Percentiles rank a stretch among this genome's conserved stretches.
Evolutionary conservation across 345 rosid species (phyloP).

Genomic region (Mangifera indica): DNA sequence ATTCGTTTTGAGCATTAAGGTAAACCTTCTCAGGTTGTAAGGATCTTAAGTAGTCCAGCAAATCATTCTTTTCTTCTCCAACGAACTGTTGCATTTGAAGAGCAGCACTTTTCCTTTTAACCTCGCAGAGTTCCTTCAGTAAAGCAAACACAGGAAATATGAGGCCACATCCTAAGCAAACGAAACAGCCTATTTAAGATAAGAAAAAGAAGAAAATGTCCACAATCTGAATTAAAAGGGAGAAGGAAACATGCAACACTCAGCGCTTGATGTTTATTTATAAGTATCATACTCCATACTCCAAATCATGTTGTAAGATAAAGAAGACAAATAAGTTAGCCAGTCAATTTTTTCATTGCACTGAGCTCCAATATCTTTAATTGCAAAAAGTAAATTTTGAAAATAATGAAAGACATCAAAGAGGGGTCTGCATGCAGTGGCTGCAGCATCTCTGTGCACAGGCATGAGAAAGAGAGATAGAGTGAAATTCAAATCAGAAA

Average conservation of each 20-base stretch:
- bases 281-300: background rate
- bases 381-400: background rate
- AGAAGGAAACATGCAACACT: background rate
- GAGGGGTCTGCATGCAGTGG: background rate
- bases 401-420: background rate
- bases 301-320: background rate
- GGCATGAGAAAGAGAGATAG: background rate
- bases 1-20: constrained; percentile 8
- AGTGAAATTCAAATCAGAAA: background rate
- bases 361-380: background rate
- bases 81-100: constrained; percentile 99
- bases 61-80: constrained; percentile 96
- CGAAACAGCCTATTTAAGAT: background rate
- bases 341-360: background rate
- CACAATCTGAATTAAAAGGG: background rate
- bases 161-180: constrained; percentile 14
- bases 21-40: constrained; percentile 91
- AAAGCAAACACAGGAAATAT: constrained; percentile 18
- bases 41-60: constrained; percentile 90
- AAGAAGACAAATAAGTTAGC: background rate
- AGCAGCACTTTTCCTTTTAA: constrained; percentile 82
- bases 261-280: background rate
- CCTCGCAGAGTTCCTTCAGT: constrained; percentile 74
- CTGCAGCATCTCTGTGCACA: background rate
- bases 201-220: background rate